Conservation (phyloP, 164 flowering plant species). For the Nelumbo lutea region DNA sequence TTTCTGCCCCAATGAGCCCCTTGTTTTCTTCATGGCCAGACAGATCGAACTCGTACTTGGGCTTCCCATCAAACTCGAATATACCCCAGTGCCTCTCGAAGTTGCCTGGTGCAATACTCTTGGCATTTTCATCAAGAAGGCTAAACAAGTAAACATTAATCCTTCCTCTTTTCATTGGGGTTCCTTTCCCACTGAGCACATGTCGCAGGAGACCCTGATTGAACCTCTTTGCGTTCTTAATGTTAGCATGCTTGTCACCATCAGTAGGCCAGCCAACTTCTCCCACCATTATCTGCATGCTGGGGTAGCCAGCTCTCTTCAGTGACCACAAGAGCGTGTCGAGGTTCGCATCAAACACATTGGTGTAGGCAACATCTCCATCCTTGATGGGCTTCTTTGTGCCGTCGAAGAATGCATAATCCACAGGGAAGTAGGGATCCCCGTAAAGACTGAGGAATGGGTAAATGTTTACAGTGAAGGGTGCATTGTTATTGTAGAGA, state of each 20-base stretch:
- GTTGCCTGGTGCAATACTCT: constrained; percentile 72
- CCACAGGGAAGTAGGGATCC: constrained; percentile 65
- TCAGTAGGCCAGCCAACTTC: constrained; percentile 99
- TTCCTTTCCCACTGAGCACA: constrained; percentile 53
- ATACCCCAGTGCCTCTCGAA: constrained; percentile 98
- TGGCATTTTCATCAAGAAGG: constrained; percentile 69
- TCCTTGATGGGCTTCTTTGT: constrained; percentile 45
- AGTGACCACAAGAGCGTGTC: constrained; percentile 72
- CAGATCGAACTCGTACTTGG: constrained; percentile 71
- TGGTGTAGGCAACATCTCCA: constrained; percentile 46
- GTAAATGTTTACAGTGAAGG: constrained; percentile 88
- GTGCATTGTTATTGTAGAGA: constrained; percentile 48
- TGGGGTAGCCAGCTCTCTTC: constrained; percentile 58
- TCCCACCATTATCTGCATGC: constrained; percentile 64
- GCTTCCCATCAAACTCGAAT: constrained; percentile 83
- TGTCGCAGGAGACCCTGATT: constrained; percentile 71
- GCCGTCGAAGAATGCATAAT: constrained; percentile 85
- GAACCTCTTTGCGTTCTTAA: constrained; percentile 53
- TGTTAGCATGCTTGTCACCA: constrained; percentile 66
- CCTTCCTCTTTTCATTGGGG: constrained; percentile 54
- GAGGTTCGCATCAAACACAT: constrained; percentile 85
- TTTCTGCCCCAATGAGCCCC: constrained; percentile 44
- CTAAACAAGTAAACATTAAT: constrained; percentile 71
- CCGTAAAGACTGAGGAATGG: constrained; percentile 87
- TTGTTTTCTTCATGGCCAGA: constrained; percentile 32